These are phyloP conservation scores for Kazachstania sp. DNA, from an alignment of 1,139 yeast species.

Conservation along the genomic window DNA sequence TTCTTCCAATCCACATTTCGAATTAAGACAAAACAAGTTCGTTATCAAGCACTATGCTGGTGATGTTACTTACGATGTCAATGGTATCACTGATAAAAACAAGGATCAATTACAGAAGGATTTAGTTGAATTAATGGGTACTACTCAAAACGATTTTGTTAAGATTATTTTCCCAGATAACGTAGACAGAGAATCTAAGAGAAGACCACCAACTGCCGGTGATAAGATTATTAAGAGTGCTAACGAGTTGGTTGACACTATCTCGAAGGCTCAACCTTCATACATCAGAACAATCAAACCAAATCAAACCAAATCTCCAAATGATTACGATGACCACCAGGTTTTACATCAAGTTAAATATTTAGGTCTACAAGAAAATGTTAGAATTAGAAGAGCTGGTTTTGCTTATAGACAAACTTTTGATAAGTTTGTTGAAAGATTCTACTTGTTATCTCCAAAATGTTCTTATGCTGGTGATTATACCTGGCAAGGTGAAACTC, in stretches of 20 bases:
- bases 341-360: conserved; percentile 95
- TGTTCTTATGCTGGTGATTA: conserved; percentile 98
- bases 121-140: conserved; percentile 64
- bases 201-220: conserved; percentile 94
- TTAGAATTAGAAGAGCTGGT: conserved; percentile 96
- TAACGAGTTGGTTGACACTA: conserved; percentile 78
- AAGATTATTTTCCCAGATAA: conserved; percentile 69
- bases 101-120: conserved; percentile 92
- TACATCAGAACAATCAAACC: conserved; percentile 98
- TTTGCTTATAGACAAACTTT: conserved; percentile 97
- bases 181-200: conserved; percentile 62
- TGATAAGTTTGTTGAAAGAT: conserved; percentile 95
- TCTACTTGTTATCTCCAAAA: conserved; percentile 74
- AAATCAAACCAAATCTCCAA: conserved; percentile 84
- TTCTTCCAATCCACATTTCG: conserved; percentile 76
- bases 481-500: conserved; percentile 85
- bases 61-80: conserved; percentile 88
- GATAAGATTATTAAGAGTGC: conserved; percentile 93
- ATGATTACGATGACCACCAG: conserved; percentile 80
- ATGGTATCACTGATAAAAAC: conserved; percentile 92
- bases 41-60: conserved; percentile 96
- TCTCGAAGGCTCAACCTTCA: conserved; percentile 85
- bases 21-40: conserved; percentile 79
- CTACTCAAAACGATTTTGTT: conserved; percentile 64
- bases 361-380: conserved; percentile 93